phyloP scores from a whole-genome alignment of 2,329 filamentous ascomycete species.

The Botryotinia convoluta region DNA sequence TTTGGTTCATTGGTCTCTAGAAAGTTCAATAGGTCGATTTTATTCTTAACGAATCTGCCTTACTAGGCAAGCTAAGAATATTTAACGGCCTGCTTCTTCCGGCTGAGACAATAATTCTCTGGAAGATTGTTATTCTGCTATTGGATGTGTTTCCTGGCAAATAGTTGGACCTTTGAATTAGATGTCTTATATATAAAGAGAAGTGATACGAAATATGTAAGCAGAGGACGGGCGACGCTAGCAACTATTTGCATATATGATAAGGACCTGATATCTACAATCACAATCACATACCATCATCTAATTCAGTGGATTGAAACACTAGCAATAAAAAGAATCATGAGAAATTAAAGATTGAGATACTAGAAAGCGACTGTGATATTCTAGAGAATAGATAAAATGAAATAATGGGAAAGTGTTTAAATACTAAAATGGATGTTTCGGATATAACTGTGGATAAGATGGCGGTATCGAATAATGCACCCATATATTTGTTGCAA shows the following conservation, averaged over 20 bases:
- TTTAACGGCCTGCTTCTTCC: background rate
- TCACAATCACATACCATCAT: background rate
- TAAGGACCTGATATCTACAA: background rate
- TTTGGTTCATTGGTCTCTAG: no score
- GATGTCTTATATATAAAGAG: background rate
- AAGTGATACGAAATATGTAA: background rate
- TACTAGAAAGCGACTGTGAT: background rate
- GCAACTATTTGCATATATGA: background rate
- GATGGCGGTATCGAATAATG: background rate
- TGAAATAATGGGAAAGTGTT: background rate
- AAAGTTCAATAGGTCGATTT: background rate
- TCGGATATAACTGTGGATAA: background rate
- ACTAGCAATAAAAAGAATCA: background rate
- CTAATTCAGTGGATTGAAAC: background rate
- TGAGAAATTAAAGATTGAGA: background rate
- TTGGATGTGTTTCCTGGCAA: background rate
- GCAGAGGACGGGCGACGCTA: background rate
- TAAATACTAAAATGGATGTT: background rate
- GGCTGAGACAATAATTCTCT: no score
- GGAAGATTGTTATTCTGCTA: background rate
- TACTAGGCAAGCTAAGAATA: background rate
- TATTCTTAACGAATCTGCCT: no score
- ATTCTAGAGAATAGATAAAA: background rate
- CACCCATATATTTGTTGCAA: background rate
- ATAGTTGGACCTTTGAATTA: background rate